Base-by-base conservation (phyloP, 2,329 filamentous ascomycete genomes). In the Dryadomyces quercus-mongolicae region DNA sequence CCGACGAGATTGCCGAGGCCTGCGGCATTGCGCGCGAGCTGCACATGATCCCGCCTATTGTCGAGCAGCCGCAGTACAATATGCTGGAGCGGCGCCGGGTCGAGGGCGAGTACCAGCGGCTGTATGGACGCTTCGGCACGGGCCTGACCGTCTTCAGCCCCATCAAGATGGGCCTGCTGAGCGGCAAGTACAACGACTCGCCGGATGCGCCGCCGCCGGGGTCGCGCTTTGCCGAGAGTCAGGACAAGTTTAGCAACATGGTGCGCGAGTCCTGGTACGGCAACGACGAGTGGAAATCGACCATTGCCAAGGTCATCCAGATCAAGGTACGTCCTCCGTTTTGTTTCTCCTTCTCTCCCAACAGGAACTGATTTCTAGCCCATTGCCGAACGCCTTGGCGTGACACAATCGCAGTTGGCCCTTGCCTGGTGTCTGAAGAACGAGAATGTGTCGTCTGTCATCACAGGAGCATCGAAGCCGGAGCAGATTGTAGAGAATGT, bases 61-160 rank as follows among this genome's bases (percentile, higher is more conserved):
- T 82, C 61, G 84, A 86, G 65, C 84, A 86, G 68, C 82, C 83
- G 0, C 72, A 78, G 58, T 86, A 86, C 70, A 86, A 85, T 68
- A 73, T 85, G 61, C 70, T 86, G 2, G 68, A 68, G 25, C 76
- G 84, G 34, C 70, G 79, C 57, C 77, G 77, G 60, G 81, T 86
- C 21, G 68, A 69, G 42, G 74, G 82, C 34, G 80, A 83, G 66
- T 83, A 78, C 63, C 74, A 70, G 25, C 77, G 77, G 18, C 63
- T 82, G 16, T 82, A 72, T 9, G 36, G 67, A 65, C 73, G 80
- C 62, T 77, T 74, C 70, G 67, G 75, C 57, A 78, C 78, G 61
- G 79, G 79, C 49, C 79, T 78, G 44, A 72, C 70, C 58, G 69
- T 68, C 64, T 80, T 75, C 74, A 73, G 68, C 21, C 77, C 79